phyloP scores from a whole-genome alignment of 2,329 filamentous ascomycete species.

The Hypoxylon sp. region DNA sequence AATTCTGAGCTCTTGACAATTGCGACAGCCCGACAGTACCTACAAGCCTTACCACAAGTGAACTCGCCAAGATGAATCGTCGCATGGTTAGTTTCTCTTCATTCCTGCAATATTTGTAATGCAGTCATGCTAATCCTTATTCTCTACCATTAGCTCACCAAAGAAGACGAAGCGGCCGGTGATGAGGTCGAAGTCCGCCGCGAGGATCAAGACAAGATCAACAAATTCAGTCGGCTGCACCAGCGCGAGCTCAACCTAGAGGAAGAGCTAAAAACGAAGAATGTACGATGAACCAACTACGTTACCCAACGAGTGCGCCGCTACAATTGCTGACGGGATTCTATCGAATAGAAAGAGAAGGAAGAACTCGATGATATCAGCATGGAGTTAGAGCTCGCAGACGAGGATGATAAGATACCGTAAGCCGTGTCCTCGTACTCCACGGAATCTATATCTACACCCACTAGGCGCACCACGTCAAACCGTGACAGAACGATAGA shows the following conservation, averaged over 20 bases:
- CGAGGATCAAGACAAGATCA: constrained; percentile 99
- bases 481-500: not conserved
- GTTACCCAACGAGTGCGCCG: constrained; percentile 1
- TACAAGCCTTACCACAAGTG: no score
- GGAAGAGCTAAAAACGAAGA: constrained; percentile 81
- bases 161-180: constrained; percentile 84
- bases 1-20: constrained; percentile 10
- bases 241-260: constrained; percentile 82
- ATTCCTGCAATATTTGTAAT: not conserved
- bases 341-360: constrained; percentile 82
- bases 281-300: constrained; percentile 57
- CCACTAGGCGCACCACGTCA: not conserved
- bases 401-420: constrained; percentile 94
- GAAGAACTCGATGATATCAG: constrained; percentile 95
- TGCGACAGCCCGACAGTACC: constrained; percentile 1
- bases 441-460: not conserved
- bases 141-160: constrained; percentile 73
- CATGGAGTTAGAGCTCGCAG: constrained; percentile 89
- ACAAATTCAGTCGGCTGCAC: constrained; percentile 93
- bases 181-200: constrained; percentile 93
- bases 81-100: constrained; percentile 45
- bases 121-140: constrained; percentile 18
- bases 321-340: constrained; percentile 36
- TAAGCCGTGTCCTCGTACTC: constrained; percentile 57
- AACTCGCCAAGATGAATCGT: constrained; percentile 45